These are phyloP conservation scores for Pythium phragmitis DNA, from an alignment of 352 stramenopile species.

Conservation along the genomic window DNA sequence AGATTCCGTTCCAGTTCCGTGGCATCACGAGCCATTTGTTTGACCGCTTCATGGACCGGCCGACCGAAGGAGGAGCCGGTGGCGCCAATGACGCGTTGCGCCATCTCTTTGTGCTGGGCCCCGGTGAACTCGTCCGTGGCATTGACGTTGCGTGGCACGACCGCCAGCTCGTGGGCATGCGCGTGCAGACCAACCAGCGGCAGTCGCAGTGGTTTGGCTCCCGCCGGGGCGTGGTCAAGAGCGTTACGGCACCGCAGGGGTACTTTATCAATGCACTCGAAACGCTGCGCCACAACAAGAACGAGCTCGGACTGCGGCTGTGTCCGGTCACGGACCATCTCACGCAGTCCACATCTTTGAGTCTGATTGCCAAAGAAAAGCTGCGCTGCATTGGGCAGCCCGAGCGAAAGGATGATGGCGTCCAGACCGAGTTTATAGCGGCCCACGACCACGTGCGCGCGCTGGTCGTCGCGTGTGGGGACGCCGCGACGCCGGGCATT, in stretches of 20 bases:
- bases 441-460: slow-evolving; percentile 24
- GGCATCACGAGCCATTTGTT: slow-evolving; percentile 21
- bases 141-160: slow-evolving; percentile 25
- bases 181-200: slow-evolving; percentile 36
- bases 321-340: slow-evolving; percentile 25
- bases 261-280: slow-evolving; percentile 31
- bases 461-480: slow-evolving; percentile 26
- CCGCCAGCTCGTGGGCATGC: slow-evolving; percentile 20
- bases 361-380: slow-evolving; percentile 5
- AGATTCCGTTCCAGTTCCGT: slow-evolving; percentile 2
- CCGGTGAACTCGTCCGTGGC: slow-evolving; percentile 24
- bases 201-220: slow-evolving; percentile 35
- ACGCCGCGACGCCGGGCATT: slow-evolving; percentile 18
- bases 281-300: not conserved
- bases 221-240: slow-evolving; percentile 27
- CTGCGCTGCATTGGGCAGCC: slow-evolving; percentile 7
- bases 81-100: slow-evolving; percentile 13
- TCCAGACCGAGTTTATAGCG: slow-evolving; percentile 31
- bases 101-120: slow-evolving; percentile 28
- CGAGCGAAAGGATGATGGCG: slow-evolving; percentile 6
- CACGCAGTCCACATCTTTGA: not conserved
- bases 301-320: slow-evolving; percentile 21
- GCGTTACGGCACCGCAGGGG: slow-evolving; percentile 26
- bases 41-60: slow-evolving; percentile 23
- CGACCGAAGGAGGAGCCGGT: not conserved